A percentile compares a stretch with the other conserved stretches of the same genome.
Conservation (phyloP, 176 grass and related monocot species). For the Urochloa ruziziensis region DNA sequence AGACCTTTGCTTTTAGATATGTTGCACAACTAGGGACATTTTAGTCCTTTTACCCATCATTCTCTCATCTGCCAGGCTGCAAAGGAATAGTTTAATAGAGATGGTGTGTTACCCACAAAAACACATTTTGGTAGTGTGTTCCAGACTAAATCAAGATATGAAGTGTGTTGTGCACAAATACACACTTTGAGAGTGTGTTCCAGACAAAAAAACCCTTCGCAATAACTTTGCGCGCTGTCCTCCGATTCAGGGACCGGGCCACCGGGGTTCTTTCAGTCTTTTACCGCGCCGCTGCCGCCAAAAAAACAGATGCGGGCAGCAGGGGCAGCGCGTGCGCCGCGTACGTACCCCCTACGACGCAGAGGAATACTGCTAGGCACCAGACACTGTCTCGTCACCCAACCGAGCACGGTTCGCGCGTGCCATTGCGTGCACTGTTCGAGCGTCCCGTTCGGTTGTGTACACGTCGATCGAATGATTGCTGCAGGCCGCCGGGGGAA, state of each 20-base stretch:
- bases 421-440: background rate
- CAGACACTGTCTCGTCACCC: background rate
- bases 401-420: background rate
- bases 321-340: background rate
- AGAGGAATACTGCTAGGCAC: background rate
- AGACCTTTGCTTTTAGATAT: too few relatives aligned
- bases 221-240: slow-evolving; percentile 28
- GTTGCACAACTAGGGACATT: too few relatives aligned
- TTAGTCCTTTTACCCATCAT: too few relatives aligned
- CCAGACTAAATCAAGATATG: too few relatives aligned
- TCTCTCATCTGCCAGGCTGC: too few relatives aligned
- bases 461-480: slow-evolving; percentile 9
- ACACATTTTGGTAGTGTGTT: too few relatives aligned
- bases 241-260: background rate
- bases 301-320: background rate
- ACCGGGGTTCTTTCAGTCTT: too few relatives aligned
- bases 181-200: too few relatives aligned
- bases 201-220: too few relatives aligned
- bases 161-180: too few relatives aligned
- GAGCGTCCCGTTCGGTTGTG: background rate
- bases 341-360: background rate
- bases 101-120: too few relatives aligned
- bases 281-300: slow-evolving; percentile 27
- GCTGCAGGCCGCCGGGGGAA: background rate
- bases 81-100: too few relatives aligned